A percentile compares a stretch with the other conserved stretches of the same genome.
These are phyloP conservation scores for Drechslerella dactyloides DNA, from an alignment of 2,329 filamentous ascomycete species.

Conservation along the genomic window DNA sequence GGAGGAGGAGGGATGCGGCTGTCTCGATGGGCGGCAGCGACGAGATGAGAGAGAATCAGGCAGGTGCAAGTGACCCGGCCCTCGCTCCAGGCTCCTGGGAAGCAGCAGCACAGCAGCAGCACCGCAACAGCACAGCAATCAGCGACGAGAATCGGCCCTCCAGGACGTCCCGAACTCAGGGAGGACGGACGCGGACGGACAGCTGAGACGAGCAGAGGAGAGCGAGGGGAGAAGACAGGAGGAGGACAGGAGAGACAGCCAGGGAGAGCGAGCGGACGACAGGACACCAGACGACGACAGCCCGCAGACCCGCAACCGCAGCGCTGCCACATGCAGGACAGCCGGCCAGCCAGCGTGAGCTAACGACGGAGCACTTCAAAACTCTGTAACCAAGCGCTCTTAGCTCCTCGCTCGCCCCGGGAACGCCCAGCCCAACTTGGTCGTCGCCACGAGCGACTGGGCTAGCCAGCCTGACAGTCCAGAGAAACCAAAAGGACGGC, in stretches of 20 bases:
- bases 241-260: background rate
- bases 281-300: no score
- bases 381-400: background rate
- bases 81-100: slow-evolving; percentile 5
- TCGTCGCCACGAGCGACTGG: background rate
- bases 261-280: no score
- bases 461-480: background rate
- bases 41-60: slow-evolving; percentile 2
- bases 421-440: background rate
- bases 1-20: slow-evolving; percentile 17
- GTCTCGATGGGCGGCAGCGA: slow-evolving; percentile 2
- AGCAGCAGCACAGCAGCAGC: background rate
- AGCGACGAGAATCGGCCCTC: background rate
- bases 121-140: background rate
- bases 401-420: slow-evolving; percentile 6
- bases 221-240: background rate
- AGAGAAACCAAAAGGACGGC: background rate
- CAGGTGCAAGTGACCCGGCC: slow-evolving; percentile 1
- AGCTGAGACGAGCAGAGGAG: slow-evolving; percentile 5
- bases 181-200: background rate
- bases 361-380: background rate
- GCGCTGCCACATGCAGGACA: no score
- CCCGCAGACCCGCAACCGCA: no score
- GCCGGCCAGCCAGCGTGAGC: background rate
- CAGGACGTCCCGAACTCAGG: no score